A percentile compares a stretch with the other conserved stretches of the same genome.
Evolutionary conservation across 176 grass and related monocot species (phyloP).

Genomic region (Microstegium vimineum): DNA sequence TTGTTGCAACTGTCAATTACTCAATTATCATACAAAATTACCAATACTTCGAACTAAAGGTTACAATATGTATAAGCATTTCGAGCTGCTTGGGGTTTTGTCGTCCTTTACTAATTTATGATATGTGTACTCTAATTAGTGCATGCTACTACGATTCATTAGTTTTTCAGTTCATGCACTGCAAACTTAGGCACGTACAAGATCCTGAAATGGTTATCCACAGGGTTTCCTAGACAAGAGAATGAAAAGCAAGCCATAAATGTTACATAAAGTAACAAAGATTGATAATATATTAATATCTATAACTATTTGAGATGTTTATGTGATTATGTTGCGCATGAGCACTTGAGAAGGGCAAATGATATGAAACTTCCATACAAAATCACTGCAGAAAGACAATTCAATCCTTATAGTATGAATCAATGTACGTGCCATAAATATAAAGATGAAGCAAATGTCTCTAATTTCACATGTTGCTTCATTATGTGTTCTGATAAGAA

Average conservation of each 20-base stretch:
- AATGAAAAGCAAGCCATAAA: not conserved
- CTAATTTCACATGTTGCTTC: not conserved
- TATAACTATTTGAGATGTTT: not conserved
- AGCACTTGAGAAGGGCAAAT: not conserved
- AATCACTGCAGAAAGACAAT: not conserved
- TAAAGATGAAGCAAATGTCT: not conserved
- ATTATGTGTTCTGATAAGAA: not conserved
- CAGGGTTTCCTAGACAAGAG: not conserved
- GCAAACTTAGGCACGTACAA: not conserved
- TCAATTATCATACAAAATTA: no score
- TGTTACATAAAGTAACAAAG: constrained; percentile 9
- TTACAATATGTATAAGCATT: not conserved
- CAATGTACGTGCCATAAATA: not conserved
- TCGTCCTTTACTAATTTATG: not conserved
- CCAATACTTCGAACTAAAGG: not conserved
- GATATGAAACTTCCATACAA: not conserved
- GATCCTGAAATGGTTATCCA: not conserved
- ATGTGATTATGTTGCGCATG: not conserved
- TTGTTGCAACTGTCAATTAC: not conserved
- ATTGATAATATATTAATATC: not conserved
- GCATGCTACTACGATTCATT: not conserved
- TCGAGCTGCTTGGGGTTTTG: not conserved
- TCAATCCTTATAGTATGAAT: not conserved
- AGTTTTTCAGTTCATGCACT: constrained; percentile 9
- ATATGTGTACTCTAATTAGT: not conserved